Base-by-base conservation (phyloP, 208 protist species). In the Leishmania amazonensis region DNA sequence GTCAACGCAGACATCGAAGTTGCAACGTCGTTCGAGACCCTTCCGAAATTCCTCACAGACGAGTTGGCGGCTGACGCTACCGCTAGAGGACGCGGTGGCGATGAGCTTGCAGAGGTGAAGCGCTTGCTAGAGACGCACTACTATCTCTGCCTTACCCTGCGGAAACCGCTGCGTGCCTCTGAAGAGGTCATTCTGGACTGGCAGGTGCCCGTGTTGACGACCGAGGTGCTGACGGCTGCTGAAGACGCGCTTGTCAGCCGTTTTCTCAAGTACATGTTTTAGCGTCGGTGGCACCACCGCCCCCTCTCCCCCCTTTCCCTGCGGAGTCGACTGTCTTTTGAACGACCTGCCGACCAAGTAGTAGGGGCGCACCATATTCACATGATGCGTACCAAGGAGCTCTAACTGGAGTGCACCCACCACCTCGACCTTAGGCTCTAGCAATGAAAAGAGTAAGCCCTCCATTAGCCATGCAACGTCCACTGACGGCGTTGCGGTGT, bases 161-260 rank as follows among this genome's bases (percentile, higher is more conserved):
- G 80, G 53, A 75, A 79, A 47, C 86, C 84, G 1, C 83, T 97
- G 42, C 79, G 75, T 1, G 89, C 95, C 11, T 88, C 91, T 1
- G 88, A 92, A 81, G 95, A 97, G 76, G 95, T 96, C 3, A 91
- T 97, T 70, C 70, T 96, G 31, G 81, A 85, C 31, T 97, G 95
- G 83, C 81, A 83, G 21, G 68, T 86, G 2, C 85, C 87, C 11
- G 78, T 88, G 3, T 68, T 93, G 65, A 83, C 77, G 21, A 91
- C 93, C 0, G 91, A 88, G 17, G 86, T 90, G 3, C 84, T 96
- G 28, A 76, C 62, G 11, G 15, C 57, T 2, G 68, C 65, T 15
- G 85, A 95, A 3, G 90, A 96, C 40, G 79, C 82, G 21, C 64
- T 83, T 11, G 58, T 97, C 28, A 90, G 89, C 19, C 87, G 94